A percentile compares a stretch with the other conserved stretches of the same genome.
Conservation (phyloP, 345 rosid species). For the Streptanthus diversifolius region DNA sequence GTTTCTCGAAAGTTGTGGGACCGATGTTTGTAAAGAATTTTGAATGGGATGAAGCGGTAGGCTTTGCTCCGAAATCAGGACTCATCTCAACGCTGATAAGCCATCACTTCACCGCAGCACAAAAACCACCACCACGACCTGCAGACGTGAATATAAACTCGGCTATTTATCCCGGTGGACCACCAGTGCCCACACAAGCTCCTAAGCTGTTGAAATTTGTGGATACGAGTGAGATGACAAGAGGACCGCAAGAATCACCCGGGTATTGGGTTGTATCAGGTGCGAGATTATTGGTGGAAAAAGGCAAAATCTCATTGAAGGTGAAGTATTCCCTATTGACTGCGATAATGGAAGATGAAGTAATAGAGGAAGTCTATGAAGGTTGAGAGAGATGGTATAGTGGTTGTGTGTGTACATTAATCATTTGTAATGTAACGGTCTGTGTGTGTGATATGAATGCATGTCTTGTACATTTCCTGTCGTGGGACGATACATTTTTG, state of each 20-base stretch:
- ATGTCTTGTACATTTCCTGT: conserved; percentile 19
- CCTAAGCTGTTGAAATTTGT: conserved; percentile 82
- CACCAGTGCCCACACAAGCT: conserved; percentile 83
- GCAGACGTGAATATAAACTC: conserved; percentile 92
- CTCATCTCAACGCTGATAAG: conserved; percentile 86
- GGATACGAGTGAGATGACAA: conserved; percentile 84
- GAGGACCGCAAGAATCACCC: conserved; percentile 91
- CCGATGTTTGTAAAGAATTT: conserved; percentile 52
- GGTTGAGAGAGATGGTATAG: background rate
- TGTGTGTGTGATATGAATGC: conserved; percentile 8
- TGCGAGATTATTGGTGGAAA: conserved; percentile 77
- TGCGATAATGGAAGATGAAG: conserved; percentile 52
- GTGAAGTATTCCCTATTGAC: conserved; percentile 86
- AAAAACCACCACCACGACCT: conserved; percentile 75
- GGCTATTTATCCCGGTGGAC: conserved; percentile 90
- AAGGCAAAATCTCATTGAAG: conserved; percentile 81
- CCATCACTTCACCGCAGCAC: conserved; percentile 82
- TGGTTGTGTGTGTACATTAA: conserved; percentile 18
- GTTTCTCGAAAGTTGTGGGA: conserved; percentile 66
- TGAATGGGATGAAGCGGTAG: conserved; percentile 92
- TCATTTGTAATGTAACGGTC: conserved; percentile 19
- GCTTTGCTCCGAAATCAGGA: conserved; percentile 71
- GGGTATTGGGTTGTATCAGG: conserved; percentile 98
- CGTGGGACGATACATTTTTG: background rate
- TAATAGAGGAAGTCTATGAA: conserved; percentile 26